A percentile compares a stretch with the other conserved stretches of the same genome.
Conservation (phyloP, 2,329 filamentous ascomycete genomes). For the Neofusicoccum ribis region DNA sequence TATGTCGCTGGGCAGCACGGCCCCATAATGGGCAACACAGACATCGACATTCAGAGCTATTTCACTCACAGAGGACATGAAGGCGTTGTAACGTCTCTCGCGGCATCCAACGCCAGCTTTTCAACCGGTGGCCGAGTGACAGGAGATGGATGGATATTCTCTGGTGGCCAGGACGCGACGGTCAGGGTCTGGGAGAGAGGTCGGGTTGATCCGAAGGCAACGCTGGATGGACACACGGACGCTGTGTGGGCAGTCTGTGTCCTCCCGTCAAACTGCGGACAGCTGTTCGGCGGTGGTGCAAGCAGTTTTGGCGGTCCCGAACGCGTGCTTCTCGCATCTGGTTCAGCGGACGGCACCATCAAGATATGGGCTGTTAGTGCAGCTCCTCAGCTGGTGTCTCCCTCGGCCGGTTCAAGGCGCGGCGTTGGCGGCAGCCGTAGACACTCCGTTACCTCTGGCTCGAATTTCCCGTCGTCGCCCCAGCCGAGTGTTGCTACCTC, state of each 20-base stretch:
- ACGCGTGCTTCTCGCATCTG: slow-evolving; percentile 85
- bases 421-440: slow-evolving; percentile 73
- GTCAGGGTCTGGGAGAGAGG: slow-evolving; percentile 95
- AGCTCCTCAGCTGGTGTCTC: slow-evolving; percentile 81
- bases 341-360: slow-evolving; percentile 85
- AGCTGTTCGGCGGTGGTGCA: slow-evolving; percentile 73
- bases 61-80: slow-evolving; percentile 94
- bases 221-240: slow-evolving; percentile 90
- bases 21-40: slow-evolving; percentile 56
- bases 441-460: slow-evolving; percentile 92
- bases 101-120: slow-evolving; percentile 87
- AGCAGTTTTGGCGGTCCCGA: slow-evolving; percentile 78
- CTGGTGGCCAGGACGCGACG: slow-evolving; percentile 89
- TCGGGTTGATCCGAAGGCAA: slow-evolving; percentile 91
- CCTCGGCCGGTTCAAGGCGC: slow-evolving; percentile 70
- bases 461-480: slow-evolving; percentile 84
- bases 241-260: slow-evolving; percentile 96
- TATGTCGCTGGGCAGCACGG: slow-evolving; percentile 62
- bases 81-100: slow-evolving; percentile 83
- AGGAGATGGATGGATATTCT: slow-evolving; percentile 98
- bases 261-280: slow-evolving; percentile 76
- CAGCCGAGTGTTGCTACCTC: slow-evolving; percentile 84
- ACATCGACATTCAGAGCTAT: slow-evolving; percentile 88
- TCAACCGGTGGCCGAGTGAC: slow-evolving; percentile 82
- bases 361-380: slow-evolving; percentile 94